Evolutionary conservation across 495 filamentous ascomycete species (phyloP), one percentile per base, ranked within the genome.

Genomic region (Acidiella bohemica): DNA sequence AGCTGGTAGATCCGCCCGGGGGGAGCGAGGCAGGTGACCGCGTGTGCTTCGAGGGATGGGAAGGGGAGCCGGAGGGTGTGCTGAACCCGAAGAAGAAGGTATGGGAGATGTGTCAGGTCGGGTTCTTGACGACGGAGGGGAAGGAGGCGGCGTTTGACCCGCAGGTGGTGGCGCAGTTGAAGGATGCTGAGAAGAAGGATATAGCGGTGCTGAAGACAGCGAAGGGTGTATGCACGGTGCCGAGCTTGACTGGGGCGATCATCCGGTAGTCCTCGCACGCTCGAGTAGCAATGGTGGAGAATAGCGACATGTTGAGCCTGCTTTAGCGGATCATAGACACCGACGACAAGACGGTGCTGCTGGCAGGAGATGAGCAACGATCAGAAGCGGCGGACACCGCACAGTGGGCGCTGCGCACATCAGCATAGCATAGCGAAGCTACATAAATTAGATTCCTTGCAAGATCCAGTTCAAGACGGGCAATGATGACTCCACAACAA

Each of bases 61-160:
- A 75, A 50, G 86, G 84, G 25, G 79, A 93, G 71, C 90, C 92
- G 8, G 86, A 96, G 67, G 77, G 77, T 46, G 69, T 83, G 37
- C 71, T 97, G 49, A 96, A 96, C 67, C 90, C 92, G 29, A 97
- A 96, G 79, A 95, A 95, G 75, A 95, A 94, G 75, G 62, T 95
- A 39, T 96, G 86, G 84, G 90, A 97, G 71, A 84, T 69, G 9
- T 80, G 92, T 64, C 87, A 94, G 66, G 83, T 84, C 4, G 90
- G 88, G 0, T 96, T 96, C 62, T 84, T 77, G 16, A 97, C 88
- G 11, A 93, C 80, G 12, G 72, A 74, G 3, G 61, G 59, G 25
- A 63, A 81, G 36, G 84, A 84, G 64, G 92, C 93, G 22, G 83
- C 70, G 14, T 85, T 86, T 54, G 80, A 84, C 45, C 70, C 67